Percentiles rank a stretch among this genome's conserved stretches.
phyloP scores from a whole-genome alignment of 352 stramenopile species.

The Globisporangium emineosum region DNA sequence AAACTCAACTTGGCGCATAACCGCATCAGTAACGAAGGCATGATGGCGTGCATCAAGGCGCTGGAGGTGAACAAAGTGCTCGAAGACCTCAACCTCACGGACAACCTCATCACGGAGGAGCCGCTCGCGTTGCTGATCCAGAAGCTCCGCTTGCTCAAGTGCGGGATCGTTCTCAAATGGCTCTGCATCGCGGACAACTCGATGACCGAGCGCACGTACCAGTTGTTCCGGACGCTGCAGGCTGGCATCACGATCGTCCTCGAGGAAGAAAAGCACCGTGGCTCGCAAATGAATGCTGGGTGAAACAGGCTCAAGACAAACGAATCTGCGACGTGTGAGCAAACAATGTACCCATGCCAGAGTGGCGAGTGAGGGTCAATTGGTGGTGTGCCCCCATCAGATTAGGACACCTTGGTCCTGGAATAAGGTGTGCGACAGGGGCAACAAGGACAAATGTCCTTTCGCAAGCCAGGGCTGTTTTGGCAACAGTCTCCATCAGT shows the following conservation, averaged over 20 bases:
- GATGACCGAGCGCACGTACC: constrained; percentile 55
- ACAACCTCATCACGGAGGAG: constrained; percentile 78
- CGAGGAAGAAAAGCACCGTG: constrained; percentile 33
- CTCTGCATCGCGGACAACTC: constrained; percentile 56
- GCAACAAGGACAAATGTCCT: not conserved
- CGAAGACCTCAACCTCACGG: constrained; percentile 63
- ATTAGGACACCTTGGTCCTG: not conserved
- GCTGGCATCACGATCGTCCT: constrained; percentile 41
- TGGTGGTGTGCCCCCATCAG: not conserved
- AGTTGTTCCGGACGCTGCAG: constrained; percentile 26
- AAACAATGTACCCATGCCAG: not conserved
- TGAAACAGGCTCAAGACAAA: not conserved
- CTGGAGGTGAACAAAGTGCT: constrained; percentile 54
- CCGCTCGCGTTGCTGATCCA: constrained; percentile 41
- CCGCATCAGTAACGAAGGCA: constrained; percentile 66
- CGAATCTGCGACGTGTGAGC: constrained; percentile 7
- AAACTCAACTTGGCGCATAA: constrained; percentile 65
- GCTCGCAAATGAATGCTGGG: not conserved
- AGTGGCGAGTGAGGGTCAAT: not conserved
- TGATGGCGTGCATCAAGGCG: constrained; percentile 55
- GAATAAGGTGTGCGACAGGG: not conserved
- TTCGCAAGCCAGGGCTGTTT: not conserved
- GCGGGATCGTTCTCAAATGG: constrained; percentile 38
- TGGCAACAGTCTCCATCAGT: too few species aligned
- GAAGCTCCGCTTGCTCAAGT: constrained; percentile 32